Evolutionary conservation across 2,329 filamentous ascomycete genomes (phyloP).

Genomic region (Ampelomyces quisqualis): DNA sequence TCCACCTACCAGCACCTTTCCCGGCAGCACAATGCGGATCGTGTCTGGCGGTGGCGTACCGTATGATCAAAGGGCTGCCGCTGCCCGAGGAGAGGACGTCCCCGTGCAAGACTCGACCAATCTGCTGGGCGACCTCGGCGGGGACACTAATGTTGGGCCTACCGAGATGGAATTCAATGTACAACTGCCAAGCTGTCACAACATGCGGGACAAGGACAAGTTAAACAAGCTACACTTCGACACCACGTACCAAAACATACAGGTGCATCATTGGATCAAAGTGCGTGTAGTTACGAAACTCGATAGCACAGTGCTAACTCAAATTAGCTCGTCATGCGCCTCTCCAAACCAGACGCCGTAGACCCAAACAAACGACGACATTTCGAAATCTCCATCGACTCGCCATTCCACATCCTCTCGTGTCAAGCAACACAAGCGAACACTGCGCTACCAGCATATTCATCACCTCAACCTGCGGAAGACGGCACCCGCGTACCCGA

Average conservation of each 20-base stretch:
- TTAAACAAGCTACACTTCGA: constrained; percentile 74
- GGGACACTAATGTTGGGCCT: constrained; percentile 76
- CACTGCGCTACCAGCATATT: constrained; percentile 80
- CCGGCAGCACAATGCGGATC: constrained; percentile 73
- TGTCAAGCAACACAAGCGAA: constrained; percentile 92
- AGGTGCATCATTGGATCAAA: constrained; percentile 97
- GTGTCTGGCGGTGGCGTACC: constrained; percentile 79
- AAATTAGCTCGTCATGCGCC: constrained; percentile 81
- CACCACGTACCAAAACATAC: constrained; percentile 90
- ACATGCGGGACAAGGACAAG: constrained; percentile 72
- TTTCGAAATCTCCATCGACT: constrained; percentile 96
- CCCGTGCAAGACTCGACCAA: constrained; percentile 62
- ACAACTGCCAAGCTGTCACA: constrained; percentile 83
- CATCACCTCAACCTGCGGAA: constrained; percentile 51
- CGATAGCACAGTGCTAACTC: constrained; percentile 7
- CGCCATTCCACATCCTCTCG: constrained; percentile 88
- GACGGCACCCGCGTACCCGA: constrained; percentile 47
- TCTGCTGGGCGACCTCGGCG: constrained; percentile 72
- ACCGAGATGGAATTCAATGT: constrained; percentile 96
- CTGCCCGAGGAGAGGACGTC: constrained; percentile 58
- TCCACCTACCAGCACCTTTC: constrained; percentile 69
- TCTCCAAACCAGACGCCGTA: constrained; percentile 78
- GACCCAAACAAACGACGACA: constrained; percentile 79
- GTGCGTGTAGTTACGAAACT: constrained; percentile 57
- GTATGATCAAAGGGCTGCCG: constrained; percentile 59